Base-by-base conservation (phyloP, 2,329 filamentous ascomycete genomes). In the Paecilomyces dactylethromorphus region DNA sequence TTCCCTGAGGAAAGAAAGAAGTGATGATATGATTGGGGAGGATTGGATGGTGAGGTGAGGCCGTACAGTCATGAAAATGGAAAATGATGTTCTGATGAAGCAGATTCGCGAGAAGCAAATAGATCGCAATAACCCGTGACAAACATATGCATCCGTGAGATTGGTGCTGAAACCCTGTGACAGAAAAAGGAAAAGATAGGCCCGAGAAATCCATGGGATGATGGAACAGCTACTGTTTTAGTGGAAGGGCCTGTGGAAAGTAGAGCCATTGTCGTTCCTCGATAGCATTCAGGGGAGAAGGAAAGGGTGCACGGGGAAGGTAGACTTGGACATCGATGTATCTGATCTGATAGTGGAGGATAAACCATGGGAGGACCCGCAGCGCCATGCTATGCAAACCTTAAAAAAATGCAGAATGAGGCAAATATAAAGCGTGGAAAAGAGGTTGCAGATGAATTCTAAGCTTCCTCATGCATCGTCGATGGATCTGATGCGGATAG, bases 331-430 rank as follows among this genome's bases (percentile, higher is more conserved):
- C 39, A 45, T 45, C 7, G 15, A 45, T 45, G 39, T 18, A 45
- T 18, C 39, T 39, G 11, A 39, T 39, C 15, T 45, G 39, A 54
- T 26, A 33, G 33, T 55, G 11, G n/a, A 33, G 32, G 8, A 21
- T 45, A 18, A 45, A 6, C 39, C 39, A 10, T 18, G 10, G 26
- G 39, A 45, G 21, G 8, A 58, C 24, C 31, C 29, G 32, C 50
- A 49, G 52, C 57, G 45, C 57, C 52, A 51, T 29, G 57, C 33
- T 55, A 58, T 56, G 57, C 53, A 33, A 21, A 26, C 39, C 39
- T 39, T 18, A 45, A 45, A 10, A 7, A 22, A 58, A 22, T 21
- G 51, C n/a, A 13, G 22, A 24, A 32, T 26, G 52, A 53, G 35
- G 15, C 32, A 55, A 45, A n/a, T 8, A 45, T 1, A 45, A 33